Evolutionary conservation across 176 grass and related monocot species (phyloP).

Genomic region (Tillandsia leiboldiana): DNA sequence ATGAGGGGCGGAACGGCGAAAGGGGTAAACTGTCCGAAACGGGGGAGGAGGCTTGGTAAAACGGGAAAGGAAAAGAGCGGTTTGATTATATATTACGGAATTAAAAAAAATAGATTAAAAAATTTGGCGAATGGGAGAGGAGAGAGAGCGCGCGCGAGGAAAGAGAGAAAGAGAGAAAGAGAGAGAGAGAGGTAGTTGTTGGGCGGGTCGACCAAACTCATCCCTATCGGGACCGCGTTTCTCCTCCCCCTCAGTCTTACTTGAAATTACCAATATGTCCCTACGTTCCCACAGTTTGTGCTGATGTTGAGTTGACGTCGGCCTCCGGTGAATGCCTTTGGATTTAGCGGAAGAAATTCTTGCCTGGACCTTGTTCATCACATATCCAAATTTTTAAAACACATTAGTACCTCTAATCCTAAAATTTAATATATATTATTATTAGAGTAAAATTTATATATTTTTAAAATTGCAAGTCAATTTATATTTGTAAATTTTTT

Average conservation of each 20-base stretch:
- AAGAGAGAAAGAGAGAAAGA: neutral
- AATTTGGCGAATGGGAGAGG: neutral
- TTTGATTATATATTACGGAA: neutral
- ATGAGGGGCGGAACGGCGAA: neutral
- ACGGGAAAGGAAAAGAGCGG: conserved; percentile 24
- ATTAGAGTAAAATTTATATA: no score
- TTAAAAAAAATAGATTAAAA: neutral
- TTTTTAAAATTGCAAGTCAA: no score
- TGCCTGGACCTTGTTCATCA: no score
- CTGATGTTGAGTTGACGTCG: no score
- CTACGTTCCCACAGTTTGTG: neutral
- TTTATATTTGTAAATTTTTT: no score
- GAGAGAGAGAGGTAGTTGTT: conserved; percentile 26
- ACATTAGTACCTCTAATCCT: no score
- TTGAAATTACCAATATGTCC: neutral
- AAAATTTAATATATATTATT: no score
- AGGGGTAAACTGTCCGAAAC: neutral
- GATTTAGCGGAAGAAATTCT: neutral
- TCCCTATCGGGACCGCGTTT: conserved; percentile 36
- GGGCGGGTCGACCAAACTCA: conserved; percentile 49
- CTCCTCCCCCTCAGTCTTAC: neutral
- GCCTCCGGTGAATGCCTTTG: no score
- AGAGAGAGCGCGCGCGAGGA: neutral
- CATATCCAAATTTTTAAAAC: no score
- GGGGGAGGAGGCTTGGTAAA: conserved; percentile 22